Evolutionary conservation across 2,329 filamentous ascomycete species (phyloP).

Genomic region (Fusarium temperatum): DNA sequence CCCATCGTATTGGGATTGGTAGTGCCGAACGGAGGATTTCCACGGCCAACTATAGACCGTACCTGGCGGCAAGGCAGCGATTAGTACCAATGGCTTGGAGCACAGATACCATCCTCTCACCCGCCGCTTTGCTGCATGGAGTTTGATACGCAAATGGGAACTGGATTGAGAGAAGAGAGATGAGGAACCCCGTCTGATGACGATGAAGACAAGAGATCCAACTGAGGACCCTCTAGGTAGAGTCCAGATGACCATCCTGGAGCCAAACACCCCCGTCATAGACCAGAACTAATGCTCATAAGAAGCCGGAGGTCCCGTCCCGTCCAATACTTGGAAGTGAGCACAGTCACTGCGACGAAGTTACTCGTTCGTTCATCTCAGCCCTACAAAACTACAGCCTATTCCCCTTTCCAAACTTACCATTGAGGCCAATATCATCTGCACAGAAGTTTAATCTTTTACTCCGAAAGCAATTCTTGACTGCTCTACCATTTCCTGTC

Average conservation of each 20-base stretch:
- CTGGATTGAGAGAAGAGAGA: slow-evolving; percentile 32
- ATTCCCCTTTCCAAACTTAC: background rate
- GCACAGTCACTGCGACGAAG: slow-evolving; percentile 4
- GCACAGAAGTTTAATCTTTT: background rate
- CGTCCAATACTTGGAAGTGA: slow-evolving; percentile 22
- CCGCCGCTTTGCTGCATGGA: slow-evolving; percentile 21
- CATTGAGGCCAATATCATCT: background rate
- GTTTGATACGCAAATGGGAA: slow-evolving; percentile 18
- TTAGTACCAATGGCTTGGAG: slow-evolving; percentile 21
- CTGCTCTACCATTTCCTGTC: background rate
- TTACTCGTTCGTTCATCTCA: slow-evolving; percentile 27
- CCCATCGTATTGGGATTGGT: slow-evolving; percentile 19
- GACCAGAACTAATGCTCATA: slow-evolving; percentile 24
- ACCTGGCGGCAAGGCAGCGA: slow-evolving; percentile 18
- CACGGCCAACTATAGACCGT: slow-evolving; percentile 32
- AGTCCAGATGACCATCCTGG: slow-evolving; percentile 6
- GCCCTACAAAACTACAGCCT: slow-evolving; percentile 34
- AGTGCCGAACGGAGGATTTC: slow-evolving; percentile 14
- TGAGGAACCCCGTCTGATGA: slow-evolving; percentile 29
- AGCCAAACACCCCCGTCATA: slow-evolving; percentile 12
- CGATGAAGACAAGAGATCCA: slow-evolving; percentile 7
- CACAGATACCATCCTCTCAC: background rate
- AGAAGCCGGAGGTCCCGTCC: slow-evolving; percentile 38
- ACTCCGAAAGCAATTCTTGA: background rate
- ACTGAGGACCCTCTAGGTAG: slow-evolving; percentile 7